Evolutionary conservation across 148 eudicot genomes (phyloP).

Genomic region (Rhododendron simsii): DNA sequence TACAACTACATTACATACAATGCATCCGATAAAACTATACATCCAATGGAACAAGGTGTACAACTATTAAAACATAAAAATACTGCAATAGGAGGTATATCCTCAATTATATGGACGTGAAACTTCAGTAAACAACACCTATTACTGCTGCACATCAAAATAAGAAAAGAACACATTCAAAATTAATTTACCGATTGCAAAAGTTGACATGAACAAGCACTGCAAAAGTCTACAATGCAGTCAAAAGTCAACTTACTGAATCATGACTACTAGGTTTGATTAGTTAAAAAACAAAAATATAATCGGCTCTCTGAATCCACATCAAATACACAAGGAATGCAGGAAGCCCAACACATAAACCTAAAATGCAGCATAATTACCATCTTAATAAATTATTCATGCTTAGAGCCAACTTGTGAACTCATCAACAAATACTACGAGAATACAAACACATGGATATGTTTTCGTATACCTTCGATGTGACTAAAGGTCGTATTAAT

Average conservation of each 20-base stretch:
- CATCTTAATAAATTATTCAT: neutral
- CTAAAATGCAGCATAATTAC: neutral
- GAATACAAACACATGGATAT: neutral
- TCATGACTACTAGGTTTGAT: neutral
- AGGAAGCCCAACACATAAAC: neutral
- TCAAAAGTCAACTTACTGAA: neutral
- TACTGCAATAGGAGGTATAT: neutral
- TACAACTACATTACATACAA: neutral
- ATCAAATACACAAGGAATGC: neutral
- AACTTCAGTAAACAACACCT: neutral
- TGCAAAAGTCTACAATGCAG: neutral
- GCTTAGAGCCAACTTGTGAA: neutral
- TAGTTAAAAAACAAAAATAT: neutral
- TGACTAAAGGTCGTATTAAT: conserved; percentile 92
- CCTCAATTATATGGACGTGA: neutral
- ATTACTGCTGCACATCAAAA: conserved; percentile 4
- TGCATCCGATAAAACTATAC: neutral
- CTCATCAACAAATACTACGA: neutral
- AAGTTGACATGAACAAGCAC: neutral
- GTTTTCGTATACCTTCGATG: conserved; percentile 61
- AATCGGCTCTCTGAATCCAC: neutral
- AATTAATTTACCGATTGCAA: neutral
- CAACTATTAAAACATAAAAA: neutral
- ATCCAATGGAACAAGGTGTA: neutral
- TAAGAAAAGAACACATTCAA: neutral